These are phyloP conservation scores for Dendrobium catenatum DNA, from an alignment of 106 monocot genomes.

Conservation along the genomic window DNA sequence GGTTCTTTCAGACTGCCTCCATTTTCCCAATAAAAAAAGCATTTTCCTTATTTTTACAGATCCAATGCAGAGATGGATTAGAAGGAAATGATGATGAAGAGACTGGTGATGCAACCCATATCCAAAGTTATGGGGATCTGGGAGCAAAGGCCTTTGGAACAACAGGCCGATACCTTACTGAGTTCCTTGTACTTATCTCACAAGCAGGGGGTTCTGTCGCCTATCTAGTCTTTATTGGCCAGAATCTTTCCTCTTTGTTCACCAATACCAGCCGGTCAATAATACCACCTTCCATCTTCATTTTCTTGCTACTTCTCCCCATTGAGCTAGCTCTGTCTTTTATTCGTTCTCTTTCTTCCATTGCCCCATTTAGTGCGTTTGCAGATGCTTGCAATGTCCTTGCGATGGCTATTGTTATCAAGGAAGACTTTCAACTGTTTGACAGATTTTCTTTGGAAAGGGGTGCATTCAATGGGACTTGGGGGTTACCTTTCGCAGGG, in stretches of 20 bases:
- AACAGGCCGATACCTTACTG: slow-evolving; percentile 62
- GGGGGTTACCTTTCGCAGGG: slow-evolving; percentile 62
- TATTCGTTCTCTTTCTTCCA: slow-evolving; percentile 65
- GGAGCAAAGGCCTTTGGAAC: slow-evolving; percentile 69
- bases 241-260: slow-evolving; percentile 67
- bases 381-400: slow-evolving; percentile 90
- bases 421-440: slow-evolving; percentile 64
- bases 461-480: slow-evolving; percentile 59
- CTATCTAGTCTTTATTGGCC: slow-evolving; percentile 89
- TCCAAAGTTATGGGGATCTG: slow-evolving; percentile 74
- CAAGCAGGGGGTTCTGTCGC: slow-evolving; percentile 85
- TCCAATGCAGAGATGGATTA: slow-evolving; percentile 69
- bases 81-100: slow-evolving; percentile 33
- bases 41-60: slow-evolving; percentile 25
- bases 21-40: not conserved
- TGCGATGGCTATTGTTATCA: slow-evolving; percentile 88
- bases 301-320: slow-evolving; percentile 74
- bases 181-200: slow-evolving; percentile 64
- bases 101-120: slow-evolving; percentile 14
- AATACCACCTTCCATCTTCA: slow-evolving; percentile 44
- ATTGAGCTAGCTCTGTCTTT: slow-evolving; percentile 70
- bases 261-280: not conserved
- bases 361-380: slow-evolving; percentile 84
- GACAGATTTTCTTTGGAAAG: slow-evolving; percentile 23
- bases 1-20: not conserved